Evolutionary conservation across 2,329 filamentous ascomycete species (phyloP), one percentile per base, ranked within the genome.

Genomic region (Colletotrichum abscissum): DNA sequence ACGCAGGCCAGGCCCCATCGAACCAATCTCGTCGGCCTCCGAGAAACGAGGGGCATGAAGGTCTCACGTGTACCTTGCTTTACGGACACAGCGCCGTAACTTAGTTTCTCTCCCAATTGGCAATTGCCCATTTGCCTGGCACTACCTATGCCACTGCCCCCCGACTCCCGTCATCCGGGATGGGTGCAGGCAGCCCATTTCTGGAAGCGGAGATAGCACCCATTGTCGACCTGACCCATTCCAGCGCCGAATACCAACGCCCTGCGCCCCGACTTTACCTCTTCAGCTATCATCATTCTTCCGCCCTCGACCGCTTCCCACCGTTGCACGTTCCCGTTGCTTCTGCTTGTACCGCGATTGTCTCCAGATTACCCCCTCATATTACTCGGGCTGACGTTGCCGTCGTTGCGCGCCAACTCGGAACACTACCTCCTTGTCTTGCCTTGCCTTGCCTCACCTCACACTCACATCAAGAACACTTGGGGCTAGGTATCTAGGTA

Each of bases 41-140:
- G 67, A 60, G 60, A 66, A 38, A 49, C 57, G 58, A 62, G 67
- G 62, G 67, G 67, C 56, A 60, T 66, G 60, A 65, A 73, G 71
- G 71, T 71, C 71, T 71, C 71, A 73, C 67, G 67, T 71, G 71
- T 71, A 49, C 67, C 70, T 73, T 73, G 70, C 66, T 68, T 70
- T 26, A 69, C 55, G 22, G 65, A 49, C 33, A 60, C 28, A 26
- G 58, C 38, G 57, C 63, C 59, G 46, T 59, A 59, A 49, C 55
- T 62, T 42, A 28, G 54, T 30, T 22, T 22, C 42, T 28, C 38
- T 28, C 14, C 49, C 22, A 19, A 42, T 42, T 42, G 38, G 38
- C 42, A 22, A 49, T 63, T 63, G 24, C 56, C 52, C 42, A 49
- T 49, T 57, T 28, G 12, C 22, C 63, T 42, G 54, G 14, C 22